These are phyloP conservation scores for Cucurbitaria berberidis DNA, from an alignment of 2,329 filamentous ascomycete species.

Conservation along the genomic window DNA sequence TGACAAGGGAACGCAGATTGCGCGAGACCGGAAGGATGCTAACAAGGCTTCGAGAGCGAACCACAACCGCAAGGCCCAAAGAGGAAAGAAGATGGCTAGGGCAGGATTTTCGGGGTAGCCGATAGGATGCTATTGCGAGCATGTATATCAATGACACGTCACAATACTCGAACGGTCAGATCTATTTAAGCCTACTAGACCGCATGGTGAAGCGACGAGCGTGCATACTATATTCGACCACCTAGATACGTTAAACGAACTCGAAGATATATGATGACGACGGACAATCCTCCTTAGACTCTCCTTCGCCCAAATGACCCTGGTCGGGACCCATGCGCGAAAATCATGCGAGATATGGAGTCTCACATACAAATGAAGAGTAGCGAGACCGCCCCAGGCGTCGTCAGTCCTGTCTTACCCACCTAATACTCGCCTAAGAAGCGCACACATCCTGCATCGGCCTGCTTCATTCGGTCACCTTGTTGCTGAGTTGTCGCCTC, in stretches of 20 bases:
- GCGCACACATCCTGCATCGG: not conserved
- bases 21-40: constrained; percentile 78
- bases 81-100: constrained; percentile 67
- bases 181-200: not conserved
- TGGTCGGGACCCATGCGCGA: not conserved
- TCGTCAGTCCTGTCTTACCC: not conserved
- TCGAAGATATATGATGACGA: not conserved
- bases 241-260: not conserved
- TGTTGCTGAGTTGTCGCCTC: not conserved
- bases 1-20: constrained; percentile 73
- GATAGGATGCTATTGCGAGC: not conserved
- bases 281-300: not conserved
- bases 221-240: not conserved
- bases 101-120: constrained; percentile 57
- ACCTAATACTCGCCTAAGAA: not conserved
- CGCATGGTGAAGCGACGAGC: not conserved
- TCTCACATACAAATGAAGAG: not conserved
- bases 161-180: not conserved
- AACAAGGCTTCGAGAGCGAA: constrained; percentile 84
- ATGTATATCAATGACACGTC: not conserved
- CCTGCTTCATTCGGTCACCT: not conserved
- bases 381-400: not conserved
- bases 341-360: not conserved
- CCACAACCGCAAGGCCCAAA: constrained; percentile 79
- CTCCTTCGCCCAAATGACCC: not conserved